These are phyloP conservation scores for Austroboletus novae-zelandiae DNA, from an alignment of 1,284 basidiomycete genomes.

Conservation along the genomic window DNA sequence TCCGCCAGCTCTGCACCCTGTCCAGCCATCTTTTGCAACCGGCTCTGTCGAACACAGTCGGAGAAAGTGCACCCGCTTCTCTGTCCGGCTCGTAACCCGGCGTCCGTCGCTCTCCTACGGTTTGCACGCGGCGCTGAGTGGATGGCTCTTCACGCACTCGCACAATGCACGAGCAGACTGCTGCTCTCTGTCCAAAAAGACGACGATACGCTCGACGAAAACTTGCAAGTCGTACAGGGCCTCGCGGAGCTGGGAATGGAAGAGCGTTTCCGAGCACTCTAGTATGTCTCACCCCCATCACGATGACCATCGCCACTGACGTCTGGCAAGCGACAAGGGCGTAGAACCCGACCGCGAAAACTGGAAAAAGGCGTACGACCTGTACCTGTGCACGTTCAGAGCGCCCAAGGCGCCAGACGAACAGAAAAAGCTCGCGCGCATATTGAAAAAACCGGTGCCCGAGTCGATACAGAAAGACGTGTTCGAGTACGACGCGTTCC, in stretches of 20 bases:
- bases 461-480: conserved; percentile 54
- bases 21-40: conserved; percentile 73
- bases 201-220: conserved; percentile 41
- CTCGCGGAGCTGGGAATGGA: conserved; percentile 68
- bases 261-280: conserved; percentile 55
- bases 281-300: conserved; percentile 35
- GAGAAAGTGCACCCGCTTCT: conserved; percentile 68
- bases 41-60: conserved; percentile 66
- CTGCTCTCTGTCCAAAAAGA: conserved; percentile 55
- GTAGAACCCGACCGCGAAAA: conserved; percentile 54
- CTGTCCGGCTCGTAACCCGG: conserved; percentile 74
- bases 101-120: conserved; percentile 55
- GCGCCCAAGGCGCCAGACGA: conserved; percentile 46
- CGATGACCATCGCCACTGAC: neutral
- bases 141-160: conserved; percentile 75
- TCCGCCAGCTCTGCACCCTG: conserved; percentile 45
- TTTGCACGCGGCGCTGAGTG: conserved; percentile 60
- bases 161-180: conserved; percentile 62
- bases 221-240: conserved; percentile 50
- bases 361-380: conserved; percentile 61
- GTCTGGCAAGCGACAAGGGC: conserved; percentile 20
- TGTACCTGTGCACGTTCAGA: conserved; percentile 59
- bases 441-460: conserved; percentile 57
- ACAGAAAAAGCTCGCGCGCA: conserved; percentile 53
- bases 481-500: conserved; percentile 74